Base-by-base conservation (phyloP, 176 grass and related monocot genomes). In the Avena insularis region DNA sequence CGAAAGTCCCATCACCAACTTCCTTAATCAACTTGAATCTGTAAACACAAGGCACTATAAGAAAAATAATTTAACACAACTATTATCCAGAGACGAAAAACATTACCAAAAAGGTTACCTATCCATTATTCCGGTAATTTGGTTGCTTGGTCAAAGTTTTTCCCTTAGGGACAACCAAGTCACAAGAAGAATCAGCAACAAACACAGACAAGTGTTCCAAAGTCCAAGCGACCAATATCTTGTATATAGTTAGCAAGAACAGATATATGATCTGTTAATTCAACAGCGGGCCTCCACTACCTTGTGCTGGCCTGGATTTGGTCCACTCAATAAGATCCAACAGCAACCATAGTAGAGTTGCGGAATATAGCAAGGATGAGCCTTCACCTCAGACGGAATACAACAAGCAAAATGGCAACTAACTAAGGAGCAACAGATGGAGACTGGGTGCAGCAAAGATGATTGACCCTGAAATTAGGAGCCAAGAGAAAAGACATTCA, bases 21-120 rank as follows among this genome's bases (percentile, higher is more conserved):
- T 99, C 92, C 85, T 99, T 99, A 83, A 99, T 99, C 87, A 99
- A 78, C 92, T 99, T 99, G 80, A 96, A 99, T 86, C 97, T 99
- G 80, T 48, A 68, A 68, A 86, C 33, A 12, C 8, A 71, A 81
- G 2, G 40, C 25, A 47, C 64, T 19, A 6, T 81, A 53, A 92
- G 75, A 82, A 29, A 87, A 77, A 77, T 29, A 87, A 49, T 65
- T 71, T 27, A 65, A 71, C 71, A 77, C 8, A 71, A 88, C 82
- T 72, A 12, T 71, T 83, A 62, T 71, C 50, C 31, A 71, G 29
- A 21, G 9, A 25, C 49, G 33, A 83, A 55, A 16, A 71, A 11
- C 29, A 35, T 1, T 58, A 71, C 3, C 46, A 88, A 85, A 77
- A 11, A 31, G 49, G 25, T 76, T 86, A 93, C 94, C 89, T 93